Conservation (phyloP, 495 filamentous ascomycete genomes). For the Aspergillus homomorphus region DNA sequence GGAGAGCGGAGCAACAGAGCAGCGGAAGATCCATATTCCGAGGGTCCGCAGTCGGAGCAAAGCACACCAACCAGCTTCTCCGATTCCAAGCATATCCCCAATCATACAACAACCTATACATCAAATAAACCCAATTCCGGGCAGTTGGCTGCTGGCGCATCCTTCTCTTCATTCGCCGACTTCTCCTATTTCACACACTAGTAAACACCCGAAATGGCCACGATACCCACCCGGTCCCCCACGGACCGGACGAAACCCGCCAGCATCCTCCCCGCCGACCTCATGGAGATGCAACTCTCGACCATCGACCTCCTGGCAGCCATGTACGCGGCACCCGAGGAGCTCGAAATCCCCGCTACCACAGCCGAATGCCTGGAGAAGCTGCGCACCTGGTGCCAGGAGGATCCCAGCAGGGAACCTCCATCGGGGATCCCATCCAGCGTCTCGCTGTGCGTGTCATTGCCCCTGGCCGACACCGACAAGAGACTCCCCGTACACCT, state of each 20-base stretch:
- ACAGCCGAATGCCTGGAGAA: slow-evolving; percentile 31
- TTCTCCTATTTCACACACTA: too few species aligned
- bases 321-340: slow-evolving; percentile 36
- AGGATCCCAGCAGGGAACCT: slow-evolving; percentile 15
- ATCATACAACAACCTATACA: too few species aligned
- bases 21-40: neutral
- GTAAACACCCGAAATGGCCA: slow-evolving; percentile 21
- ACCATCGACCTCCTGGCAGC: slow-evolving; percentile 35
- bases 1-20: neutral
- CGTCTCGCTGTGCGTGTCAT: slow-evolving; percentile 25
- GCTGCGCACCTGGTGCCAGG: slow-evolving; percentile 34
- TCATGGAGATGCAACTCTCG: slow-evolving; percentile 37
- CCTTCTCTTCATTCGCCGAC: too few species aligned
- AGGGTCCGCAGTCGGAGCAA: neutral
- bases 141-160: too few species aligned
- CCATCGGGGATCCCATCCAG: slow-evolving; percentile 21
- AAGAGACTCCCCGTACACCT: slow-evolving; percentile 35
- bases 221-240: too few species aligned
- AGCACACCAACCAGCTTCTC: neutral
- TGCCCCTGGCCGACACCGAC: slow-evolving; percentile 27
- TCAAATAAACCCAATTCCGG: too few species aligned
- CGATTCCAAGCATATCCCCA: too few species aligned
- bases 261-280: slow-evolving; percentile 23
- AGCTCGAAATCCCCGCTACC: slow-evolving; percentile 34
- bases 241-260: neutral